A percentile compares a stretch with the other conserved stretches of the same genome.
These are phyloP conservation scores for Breviolum minutum DNA, from an alignment of 73 alveolate genomes.

Conservation along the genomic window DNA sequence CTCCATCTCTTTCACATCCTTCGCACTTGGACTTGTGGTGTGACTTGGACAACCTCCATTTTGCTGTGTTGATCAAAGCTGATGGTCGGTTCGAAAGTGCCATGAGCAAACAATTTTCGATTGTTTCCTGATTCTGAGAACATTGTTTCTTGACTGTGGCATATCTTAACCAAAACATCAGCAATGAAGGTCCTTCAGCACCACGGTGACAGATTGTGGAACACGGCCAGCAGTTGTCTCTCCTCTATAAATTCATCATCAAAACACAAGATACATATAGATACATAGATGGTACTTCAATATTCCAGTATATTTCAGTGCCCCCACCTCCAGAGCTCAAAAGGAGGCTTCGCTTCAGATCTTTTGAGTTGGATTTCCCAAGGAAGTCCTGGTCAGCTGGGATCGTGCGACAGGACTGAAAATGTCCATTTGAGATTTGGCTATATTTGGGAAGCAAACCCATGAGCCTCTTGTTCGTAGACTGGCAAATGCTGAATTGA, in stretches of 20 bases:
- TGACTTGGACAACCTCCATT: no score
- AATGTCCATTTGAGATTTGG: not conserved
- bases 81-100: no score
- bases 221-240: slow-evolving; percentile 56
- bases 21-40: not conserved
- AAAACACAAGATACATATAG: not conserved
- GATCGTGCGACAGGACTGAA: not conserved
- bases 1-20: slow-evolving; percentile 88
- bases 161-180: no score
- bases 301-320: no score
- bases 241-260: not conserved
- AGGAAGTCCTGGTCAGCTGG: slow-evolving; percentile 12
- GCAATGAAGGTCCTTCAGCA: slow-evolving; percentile 41
- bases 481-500: slow-evolving; percentile 72
- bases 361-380: slow-evolving; percentile 23
- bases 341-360: slow-evolving; percentile 49
- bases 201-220: slow-evolving; percentile 81
- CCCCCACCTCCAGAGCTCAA: slow-evolving; percentile 76
- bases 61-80: no score
- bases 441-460: not conserved
- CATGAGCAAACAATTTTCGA: no score
- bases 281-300: no score
- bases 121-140: no score
- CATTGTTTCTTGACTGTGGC: no score
- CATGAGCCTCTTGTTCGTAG: slow-evolving; percentile 75